phyloP scores from a whole-genome alignment of 768 basidiomycete genomes.

The Kwoniella mangroviensis region DNA sequence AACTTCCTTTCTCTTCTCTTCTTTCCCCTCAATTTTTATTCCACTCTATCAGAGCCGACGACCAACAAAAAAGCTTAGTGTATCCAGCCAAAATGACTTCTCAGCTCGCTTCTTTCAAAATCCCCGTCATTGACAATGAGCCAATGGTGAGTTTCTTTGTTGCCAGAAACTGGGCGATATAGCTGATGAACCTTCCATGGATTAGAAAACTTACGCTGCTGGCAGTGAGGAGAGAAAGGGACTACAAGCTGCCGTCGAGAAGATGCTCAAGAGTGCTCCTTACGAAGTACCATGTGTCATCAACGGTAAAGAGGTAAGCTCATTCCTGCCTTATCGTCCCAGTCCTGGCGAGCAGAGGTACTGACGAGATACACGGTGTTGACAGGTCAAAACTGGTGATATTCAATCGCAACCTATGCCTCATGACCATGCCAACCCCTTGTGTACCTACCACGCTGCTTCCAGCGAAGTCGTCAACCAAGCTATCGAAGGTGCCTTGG shows the following conservation, averaged over 20 bases:
- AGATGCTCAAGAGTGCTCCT: slow-evolving; percentile 82
- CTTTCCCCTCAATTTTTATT: background rate
- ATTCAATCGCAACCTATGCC: slow-evolving; percentile 80
- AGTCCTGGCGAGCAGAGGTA: background rate
- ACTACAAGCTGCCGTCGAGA: slow-evolving; percentile 71
- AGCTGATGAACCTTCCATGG: slow-evolving; percentile 13
- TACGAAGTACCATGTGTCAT: slow-evolving; percentile 93
- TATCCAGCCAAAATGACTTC: slow-evolving; percentile 38
- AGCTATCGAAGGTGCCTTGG: slow-evolving; percentile 86
- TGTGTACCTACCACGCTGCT: slow-evolving; percentile 88
- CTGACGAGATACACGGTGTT: background rate
- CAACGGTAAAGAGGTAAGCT: slow-evolving; percentile 79
- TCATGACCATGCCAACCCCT: slow-evolving; percentile 77
- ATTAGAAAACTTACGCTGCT: slow-evolving; percentile 75
- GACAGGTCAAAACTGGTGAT: slow-evolving; percentile 78
- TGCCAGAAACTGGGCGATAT: too few species aligned
- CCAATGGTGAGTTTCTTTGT: slow-evolving; percentile 70
- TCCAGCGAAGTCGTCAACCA: slow-evolving; percentile 72
- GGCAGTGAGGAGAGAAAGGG: slow-evolving; percentile 77
- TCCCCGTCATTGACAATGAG: slow-evolving; percentile 88
- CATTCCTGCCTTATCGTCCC: background rate
- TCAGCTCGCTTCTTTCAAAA: slow-evolving; percentile 76
- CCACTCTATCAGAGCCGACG: background rate
- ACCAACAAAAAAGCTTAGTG: background rate
- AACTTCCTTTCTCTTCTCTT: background rate